Conservation (phyloP, 2,329 filamentous ascomycete species). For the Fusarium fujikuroi region DNA sequence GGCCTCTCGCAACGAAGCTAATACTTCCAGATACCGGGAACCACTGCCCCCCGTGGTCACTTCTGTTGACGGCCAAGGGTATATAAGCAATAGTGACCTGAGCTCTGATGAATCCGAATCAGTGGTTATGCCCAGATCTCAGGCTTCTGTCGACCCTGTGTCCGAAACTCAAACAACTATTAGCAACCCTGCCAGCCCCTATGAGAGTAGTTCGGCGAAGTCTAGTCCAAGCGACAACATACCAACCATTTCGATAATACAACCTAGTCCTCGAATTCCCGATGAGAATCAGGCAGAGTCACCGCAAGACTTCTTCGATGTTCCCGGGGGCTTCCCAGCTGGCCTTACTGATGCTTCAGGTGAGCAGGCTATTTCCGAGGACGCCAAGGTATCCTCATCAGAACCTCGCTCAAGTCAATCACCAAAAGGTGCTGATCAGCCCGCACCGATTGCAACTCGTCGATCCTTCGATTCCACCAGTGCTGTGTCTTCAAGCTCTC, state of each 20-base stretch:
- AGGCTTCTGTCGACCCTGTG: background rate
- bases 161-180: constrained; percentile 5
- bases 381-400: background rate
- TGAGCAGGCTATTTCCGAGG: constrained; percentile 6
- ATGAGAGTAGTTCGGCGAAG: constrained; percentile 1
- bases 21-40: constrained; percentile 68
- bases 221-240: constrained; percentile 38
- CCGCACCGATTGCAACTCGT: constrained; percentile 21
- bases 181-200: background rate
- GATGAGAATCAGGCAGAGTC: constrained; percentile 33
- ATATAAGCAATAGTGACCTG: constrained; percentile 65
- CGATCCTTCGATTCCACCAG: constrained; percentile 34
- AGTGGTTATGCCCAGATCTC: background rate
- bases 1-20: constrained; percentile 62
- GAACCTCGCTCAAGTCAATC: background rate
- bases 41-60: constrained; percentile 78
- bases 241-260: constrained; percentile 58
- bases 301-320: constrained; percentile 55
- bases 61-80: constrained; percentile 72
- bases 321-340: constrained; percentile 70
- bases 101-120: constrained; percentile 47
- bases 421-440: background rate
- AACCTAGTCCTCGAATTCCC: constrained; percentile 54
- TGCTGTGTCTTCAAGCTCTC: constrained; percentile 25
- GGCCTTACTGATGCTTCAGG: constrained; percentile 44